phyloP scores from a whole-genome alignment of 75 land plant genomes.

The Cryptomeria japonica region DNA sequence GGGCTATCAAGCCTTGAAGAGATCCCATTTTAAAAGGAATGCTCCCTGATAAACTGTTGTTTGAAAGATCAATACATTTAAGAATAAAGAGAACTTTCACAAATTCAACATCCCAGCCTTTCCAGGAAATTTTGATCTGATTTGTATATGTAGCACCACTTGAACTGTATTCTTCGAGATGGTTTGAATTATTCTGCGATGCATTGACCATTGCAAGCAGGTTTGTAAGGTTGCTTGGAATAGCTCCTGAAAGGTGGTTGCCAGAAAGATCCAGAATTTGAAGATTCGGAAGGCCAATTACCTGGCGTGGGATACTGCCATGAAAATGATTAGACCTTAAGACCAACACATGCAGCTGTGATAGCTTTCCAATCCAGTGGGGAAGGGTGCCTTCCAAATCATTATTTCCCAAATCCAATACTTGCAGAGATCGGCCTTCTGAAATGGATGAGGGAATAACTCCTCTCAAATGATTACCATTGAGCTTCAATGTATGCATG shows the following conservation, averaged over 20 bases:
- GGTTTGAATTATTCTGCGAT: neutral
- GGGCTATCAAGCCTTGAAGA: neutral
- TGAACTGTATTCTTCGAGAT: neutral
- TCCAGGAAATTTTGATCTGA: slow-evolving; percentile 13
- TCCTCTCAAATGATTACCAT: neutral
- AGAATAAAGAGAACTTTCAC: neutral
- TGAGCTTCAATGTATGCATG: neutral
- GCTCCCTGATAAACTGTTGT: neutral
- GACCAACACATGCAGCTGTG: neutral
- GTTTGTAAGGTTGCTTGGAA: slow-evolving; percentile 8
- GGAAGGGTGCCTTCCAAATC: neutral
- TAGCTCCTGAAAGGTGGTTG: neutral
- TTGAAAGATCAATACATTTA: slow-evolving; percentile 10
- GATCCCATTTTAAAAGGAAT: neutral
- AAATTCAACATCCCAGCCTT: neutral
- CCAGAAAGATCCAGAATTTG: neutral
- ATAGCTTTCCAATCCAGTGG: neutral
- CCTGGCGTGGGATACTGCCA: neutral
- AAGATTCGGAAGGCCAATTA: neutral
- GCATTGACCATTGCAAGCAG: slow-evolving; percentile 9
- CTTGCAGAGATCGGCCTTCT: neutral
- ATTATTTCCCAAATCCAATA: neutral
- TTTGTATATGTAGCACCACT: slow-evolving; percentile 16
- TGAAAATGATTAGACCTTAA: neutral
- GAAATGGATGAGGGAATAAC: neutral